Percentiles rank a stretch among this genome's conserved stretches.
phyloP scores from a whole-genome alignment of 768 basidiomycete genomes.

The Amanita subjunquillea region DNA sequence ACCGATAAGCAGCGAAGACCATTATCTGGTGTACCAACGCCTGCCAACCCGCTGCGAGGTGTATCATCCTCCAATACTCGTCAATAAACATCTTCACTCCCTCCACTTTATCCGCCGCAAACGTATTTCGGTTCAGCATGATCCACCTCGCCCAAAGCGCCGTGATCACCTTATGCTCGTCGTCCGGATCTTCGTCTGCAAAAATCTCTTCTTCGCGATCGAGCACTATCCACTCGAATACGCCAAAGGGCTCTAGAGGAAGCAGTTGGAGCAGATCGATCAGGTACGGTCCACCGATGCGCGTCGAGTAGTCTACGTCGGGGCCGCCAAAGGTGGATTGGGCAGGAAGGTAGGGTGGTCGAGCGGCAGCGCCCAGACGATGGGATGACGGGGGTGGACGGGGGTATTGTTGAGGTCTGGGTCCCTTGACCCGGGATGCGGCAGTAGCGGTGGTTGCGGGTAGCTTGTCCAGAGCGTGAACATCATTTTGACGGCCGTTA shows the following conservation, averaged over 20 bases:
- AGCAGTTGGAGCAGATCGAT: constrained; percentile 56
- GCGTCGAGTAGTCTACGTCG: constrained; percentile 45
- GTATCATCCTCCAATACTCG: constrained; percentile 57
- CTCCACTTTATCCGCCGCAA: constrained; percentile 5
- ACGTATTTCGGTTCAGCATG: constrained; percentile 40
- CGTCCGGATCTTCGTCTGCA: constrained; percentile 57
- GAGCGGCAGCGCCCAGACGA: constrained; percentile 41
- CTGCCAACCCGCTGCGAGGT: constrained; percentile 57
- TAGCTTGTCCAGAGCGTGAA: neutral
- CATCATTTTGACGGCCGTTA: neutral
- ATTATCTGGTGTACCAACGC: constrained; percentile 53
- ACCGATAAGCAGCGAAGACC: constrained; percentile 42
- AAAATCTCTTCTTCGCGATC: constrained; percentile 73
- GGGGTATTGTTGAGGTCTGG: constrained; percentile 17
- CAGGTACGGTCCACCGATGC: constrained; percentile 53
- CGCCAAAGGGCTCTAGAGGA: constrained; percentile 51
- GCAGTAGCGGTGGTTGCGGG: constrained; percentile 4
- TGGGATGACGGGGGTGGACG: constrained; percentile 31
- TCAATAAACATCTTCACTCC: constrained; percentile 47
- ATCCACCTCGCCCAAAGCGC: constrained; percentile 77
- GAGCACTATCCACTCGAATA: constrained; percentile 57
- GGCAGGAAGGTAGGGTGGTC: constrained; percentile 40
- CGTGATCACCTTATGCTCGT: constrained; percentile 73
- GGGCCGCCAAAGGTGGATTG: constrained; percentile 36
- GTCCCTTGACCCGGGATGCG: neutral